Conservation (phyloP, 139 green algal species). For the Coelastrella sp. region DNA sequence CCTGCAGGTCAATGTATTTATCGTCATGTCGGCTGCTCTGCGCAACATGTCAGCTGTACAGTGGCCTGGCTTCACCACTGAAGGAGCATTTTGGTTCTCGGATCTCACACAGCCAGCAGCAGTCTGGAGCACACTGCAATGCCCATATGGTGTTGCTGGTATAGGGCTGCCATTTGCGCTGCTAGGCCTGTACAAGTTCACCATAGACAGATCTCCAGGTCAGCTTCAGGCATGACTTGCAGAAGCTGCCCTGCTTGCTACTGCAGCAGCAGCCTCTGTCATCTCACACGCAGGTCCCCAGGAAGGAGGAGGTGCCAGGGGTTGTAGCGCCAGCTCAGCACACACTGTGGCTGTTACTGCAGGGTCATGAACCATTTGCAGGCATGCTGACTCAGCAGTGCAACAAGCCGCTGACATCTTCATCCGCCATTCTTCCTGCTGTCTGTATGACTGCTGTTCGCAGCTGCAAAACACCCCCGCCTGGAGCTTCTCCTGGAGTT, state of each 20-base stretch:
- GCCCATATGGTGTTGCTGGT: conserved; percentile 58
- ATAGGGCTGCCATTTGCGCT: conserved; percentile 65
- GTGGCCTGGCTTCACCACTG: conserved; percentile 74
- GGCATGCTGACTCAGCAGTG: too few relatives aligned
- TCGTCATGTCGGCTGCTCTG: conserved; percentile 67
- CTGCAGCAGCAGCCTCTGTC: too few relatives aligned
- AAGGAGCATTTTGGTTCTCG: conserved; percentile 76
- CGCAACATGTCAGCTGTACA: conserved; percentile 66
- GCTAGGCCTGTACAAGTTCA: conserved; percentile 63
- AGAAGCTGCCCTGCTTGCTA: too few relatives aligned
- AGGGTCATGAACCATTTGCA: too few relatives aligned
- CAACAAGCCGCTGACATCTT: too few relatives aligned
- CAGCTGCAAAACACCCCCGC: background rate
- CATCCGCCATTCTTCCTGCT: too few relatives aligned
- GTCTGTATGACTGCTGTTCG: too few relatives aligned
- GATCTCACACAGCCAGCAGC: conserved; percentile 77
- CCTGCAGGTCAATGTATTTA: conserved; percentile 78
- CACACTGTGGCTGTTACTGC: too few relatives aligned
- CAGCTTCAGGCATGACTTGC: too few relatives aligned
- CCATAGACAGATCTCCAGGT: conserved; percentile 53
- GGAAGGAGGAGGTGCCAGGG: too few relatives aligned
- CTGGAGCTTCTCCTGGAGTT: conserved; percentile 14
- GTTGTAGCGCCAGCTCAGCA: too few relatives aligned
- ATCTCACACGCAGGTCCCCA: too few relatives aligned
- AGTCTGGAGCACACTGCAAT: conserved; percentile 44